Evolutionary conservation across 805 yeast species (phyloP), one percentile per base, ranked within the genome.

Genomic region (Grigorovia yakushimaensis): DNA sequence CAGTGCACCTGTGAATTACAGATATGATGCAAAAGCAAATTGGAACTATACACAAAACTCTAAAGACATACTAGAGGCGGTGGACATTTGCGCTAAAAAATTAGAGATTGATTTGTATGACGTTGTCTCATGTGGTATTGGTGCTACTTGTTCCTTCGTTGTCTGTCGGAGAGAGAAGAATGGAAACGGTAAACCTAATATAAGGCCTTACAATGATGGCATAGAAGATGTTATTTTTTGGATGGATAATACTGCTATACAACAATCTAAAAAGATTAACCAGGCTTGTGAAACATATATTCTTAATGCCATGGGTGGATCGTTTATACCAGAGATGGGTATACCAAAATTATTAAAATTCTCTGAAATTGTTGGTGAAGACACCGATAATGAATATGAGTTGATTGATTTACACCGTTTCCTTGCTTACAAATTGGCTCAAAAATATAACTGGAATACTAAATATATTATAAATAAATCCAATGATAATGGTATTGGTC

Each of bases 71-170:
- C 64, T 63, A 56, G 20, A 49, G 0, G 64, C 67, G 1, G 59
- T 72, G 15, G n/a, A 55, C 2, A 46, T 44, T 5, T 61, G 69
- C 35, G 43, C 68, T 4, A 41, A 47, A 4, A 44, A 44, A 20
- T 44, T 55, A 27, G 23, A 39, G n/a, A 41, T 41, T 0, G 42
- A 21, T 0, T 18, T 40, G 1, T 43, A 49, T 44, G 19, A 46
- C 11, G 46, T 62, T 38, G 41, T 36, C 15, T 64, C 69, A 1
- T 58, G 71, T 27, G 69, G 72, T 5, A 68, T 74, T 6, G 71
- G 78, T 1, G 82, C 84, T 4, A 79, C 84, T 1, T 79, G 84
- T 50, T 78, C 83, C 0, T 63, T 78, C 68, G 82, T 74, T 10
- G 76, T 77, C 1, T 60, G 68, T 54, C 53, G 56, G 47, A 56